phyloP scores from a whole-genome alignment of 208 protist genomes.

The Borovskyia barvae region DNA sequence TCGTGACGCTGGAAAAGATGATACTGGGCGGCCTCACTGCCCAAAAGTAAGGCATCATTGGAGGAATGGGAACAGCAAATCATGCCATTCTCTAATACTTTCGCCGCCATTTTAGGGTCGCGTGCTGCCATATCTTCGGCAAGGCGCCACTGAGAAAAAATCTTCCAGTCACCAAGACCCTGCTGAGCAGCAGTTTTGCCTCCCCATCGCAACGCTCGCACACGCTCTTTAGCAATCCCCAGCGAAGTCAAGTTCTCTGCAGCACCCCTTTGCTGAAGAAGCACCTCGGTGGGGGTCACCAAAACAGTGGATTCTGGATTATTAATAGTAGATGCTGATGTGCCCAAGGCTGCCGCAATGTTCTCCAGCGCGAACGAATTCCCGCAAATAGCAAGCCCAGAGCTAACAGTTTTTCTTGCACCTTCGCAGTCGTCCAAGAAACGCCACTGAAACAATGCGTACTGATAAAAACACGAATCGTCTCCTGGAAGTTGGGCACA shows the following conservation, averaged over 20 bases:
- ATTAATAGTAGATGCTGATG: background rate
- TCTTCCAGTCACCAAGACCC: slow-evolving; percentile 64
- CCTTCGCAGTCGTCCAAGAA: slow-evolving; percentile 43
- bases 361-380: slow-evolving; percentile 59
- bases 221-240: slow-evolving; percentile 18
- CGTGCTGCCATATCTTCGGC: slow-evolving; percentile 40
- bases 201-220: slow-evolving; percentile 43
- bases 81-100: slow-evolving; percentile 76
- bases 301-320: background rate
- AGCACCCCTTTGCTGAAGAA: slow-evolving; percentile 27
- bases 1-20: slow-evolving; percentile 72
- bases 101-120: slow-evolving; percentile 65
- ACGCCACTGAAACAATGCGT: slow-evolving; percentile 67
- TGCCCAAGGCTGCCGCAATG: slow-evolving; percentile 7
- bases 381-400: slow-evolving; percentile 22
- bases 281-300: slow-evolving; percentile 1
- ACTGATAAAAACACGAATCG: slow-evolving; percentile 73
- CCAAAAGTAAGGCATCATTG: slow-evolving; percentile 49
- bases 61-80: slow-evolving; percentile 57
- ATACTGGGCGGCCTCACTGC: slow-evolving; percentile 54
- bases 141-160: slow-evolving; percentile 80
- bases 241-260: slow-evolving; percentile 8
- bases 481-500: slow-evolving; percentile 59
- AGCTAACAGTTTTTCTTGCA: slow-evolving; percentile 39
- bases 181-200: slow-evolving; percentile 65